Percentiles rank a stretch among this genome's conserved stretches.
Evolutionary conservation across 306 rosid genomes (phyloP).

Genomic region (Mimosa bimucronata): DNA sequence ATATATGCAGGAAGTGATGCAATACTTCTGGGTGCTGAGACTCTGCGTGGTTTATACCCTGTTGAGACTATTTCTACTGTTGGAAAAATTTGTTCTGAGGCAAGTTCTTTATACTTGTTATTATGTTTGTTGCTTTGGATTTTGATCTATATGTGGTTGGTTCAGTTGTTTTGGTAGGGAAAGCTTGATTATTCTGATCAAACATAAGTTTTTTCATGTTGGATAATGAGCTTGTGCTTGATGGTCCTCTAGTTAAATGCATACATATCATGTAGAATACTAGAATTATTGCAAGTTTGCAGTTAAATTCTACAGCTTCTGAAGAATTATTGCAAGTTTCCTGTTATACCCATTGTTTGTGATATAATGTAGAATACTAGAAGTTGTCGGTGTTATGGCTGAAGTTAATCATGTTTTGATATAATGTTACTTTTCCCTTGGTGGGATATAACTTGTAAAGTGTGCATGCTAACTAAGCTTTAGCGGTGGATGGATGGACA

Average conservation of each 20-base stretch:
- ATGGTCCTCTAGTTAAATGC: conserved; percentile 5
- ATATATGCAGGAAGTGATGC: conserved; percentile 93
- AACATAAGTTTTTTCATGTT: conserved; percentile 5
- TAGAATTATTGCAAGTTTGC: too few relatives aligned
- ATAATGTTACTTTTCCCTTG: background rate
- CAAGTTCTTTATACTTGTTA: conserved; percentile 35
- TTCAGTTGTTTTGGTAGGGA: conserved; percentile 10
- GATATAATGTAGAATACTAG: background rate
- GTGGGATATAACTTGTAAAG: background rate
- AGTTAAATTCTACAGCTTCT: background rate
- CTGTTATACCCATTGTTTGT: background rate
- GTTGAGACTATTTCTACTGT: conserved; percentile 90
- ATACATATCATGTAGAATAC: too few relatives aligned
- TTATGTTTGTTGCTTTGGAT: conserved; percentile 31
- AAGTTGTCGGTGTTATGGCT: background rate
- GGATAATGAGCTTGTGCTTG: conserved; percentile 28
- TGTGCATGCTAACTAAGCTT: background rate
- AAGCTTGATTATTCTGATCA: conserved; percentile 9
- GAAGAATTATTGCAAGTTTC: background rate
- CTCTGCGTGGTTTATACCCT: conserved; percentile 94
- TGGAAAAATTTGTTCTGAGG: conserved; percentile 95
- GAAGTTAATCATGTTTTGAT: too few relatives aligned
- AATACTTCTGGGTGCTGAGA: conserved; percentile 98
- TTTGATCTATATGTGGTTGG: conserved; percentile 17
- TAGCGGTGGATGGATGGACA: background rate